phyloP scores from a whole-genome alignment of 176 grass and related monocot genomes.

The Panicum miliaceum region DNA sequence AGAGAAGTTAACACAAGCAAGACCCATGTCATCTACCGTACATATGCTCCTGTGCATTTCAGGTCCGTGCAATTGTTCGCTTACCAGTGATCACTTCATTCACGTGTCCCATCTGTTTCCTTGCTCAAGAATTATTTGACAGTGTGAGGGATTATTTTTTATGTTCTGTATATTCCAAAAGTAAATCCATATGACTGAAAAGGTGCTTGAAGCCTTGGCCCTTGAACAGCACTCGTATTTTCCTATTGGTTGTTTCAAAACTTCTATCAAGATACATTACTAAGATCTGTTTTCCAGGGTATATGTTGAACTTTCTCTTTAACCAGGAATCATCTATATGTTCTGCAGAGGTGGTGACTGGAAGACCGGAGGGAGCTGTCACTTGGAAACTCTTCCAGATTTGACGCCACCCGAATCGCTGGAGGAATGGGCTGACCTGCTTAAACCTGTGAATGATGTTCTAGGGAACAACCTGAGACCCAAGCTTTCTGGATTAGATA shows the following conservation, averaged over 20 bases:
- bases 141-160: not conserved
- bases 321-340: not conserved
- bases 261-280: not conserved
- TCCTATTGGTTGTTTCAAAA: not conserved
- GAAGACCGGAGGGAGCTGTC: slow-evolving; percentile 79
- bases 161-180: not conserved
- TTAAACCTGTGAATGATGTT: slow-evolving; percentile 65
- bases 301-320: slow-evolving; percentile 5
- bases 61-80: slow-evolving; percentile 58
- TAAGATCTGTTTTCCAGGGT: slow-evolving; percentile 21
- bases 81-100: not conserved
- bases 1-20: slow-evolving; percentile 79
- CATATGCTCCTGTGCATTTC: slow-evolving; percentile 97
- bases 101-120: not conserved
- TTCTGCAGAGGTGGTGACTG: slow-evolving; percentile 72
- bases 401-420: slow-evolving; percentile 36
- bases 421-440: slow-evolving; percentile 58
- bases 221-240: not conserved
- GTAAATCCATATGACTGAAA: not conserved
- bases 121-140: slow-evolving; percentile 31
- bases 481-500: slow-evolving; percentile 46
- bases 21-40: slow-evolving; percentile 87
- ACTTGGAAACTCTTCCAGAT: slow-evolving; percentile 76
- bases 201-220: not conserved
- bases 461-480: slow-evolving; percentile 44